Conservation (phyloP, 306 rosid species). For the Cucurbita maxima region DNA sequence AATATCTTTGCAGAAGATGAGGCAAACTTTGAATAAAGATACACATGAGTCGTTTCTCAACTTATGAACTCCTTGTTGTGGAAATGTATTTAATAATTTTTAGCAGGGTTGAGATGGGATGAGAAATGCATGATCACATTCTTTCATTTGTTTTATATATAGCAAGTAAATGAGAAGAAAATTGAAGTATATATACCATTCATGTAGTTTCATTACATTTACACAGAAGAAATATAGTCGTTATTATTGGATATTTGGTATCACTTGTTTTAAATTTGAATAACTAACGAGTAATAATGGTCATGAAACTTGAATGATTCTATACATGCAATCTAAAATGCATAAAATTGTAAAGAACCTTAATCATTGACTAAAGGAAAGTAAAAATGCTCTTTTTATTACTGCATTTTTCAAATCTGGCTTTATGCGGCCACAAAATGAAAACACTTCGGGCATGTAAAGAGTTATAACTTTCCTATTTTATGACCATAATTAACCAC, state of each 20-base stretch:
- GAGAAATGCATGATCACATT: not conserved
- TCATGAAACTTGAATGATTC: too few species aligned
- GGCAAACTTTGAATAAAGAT: not conserved
- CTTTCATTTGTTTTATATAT: constrained; percentile 1
- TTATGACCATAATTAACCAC: too few species aligned
- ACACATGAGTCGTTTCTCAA: not conserved
- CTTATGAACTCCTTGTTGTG: not conserved
- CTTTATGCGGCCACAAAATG: too few species aligned
- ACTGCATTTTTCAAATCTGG: too few species aligned
- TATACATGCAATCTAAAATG: too few species aligned
- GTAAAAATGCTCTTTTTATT: too few species aligned
- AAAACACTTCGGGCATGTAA: too few species aligned
- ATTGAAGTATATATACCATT: not conserved
- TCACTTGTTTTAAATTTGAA: too few species aligned
- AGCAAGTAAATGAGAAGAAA: constrained; percentile 3
- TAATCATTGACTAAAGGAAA: too few species aligned
- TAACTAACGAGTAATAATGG: too few species aligned
- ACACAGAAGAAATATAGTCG: not conserved
- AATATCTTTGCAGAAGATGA: constrained; percentile 46
- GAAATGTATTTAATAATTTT: not conserved
- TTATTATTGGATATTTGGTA: not conserved
- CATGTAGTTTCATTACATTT: not conserved
- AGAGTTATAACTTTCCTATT: too few species aligned
- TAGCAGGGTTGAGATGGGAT: not conserved
- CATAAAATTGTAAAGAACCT: too few species aligned